Evolutionary conservation across 345 rosid genomes (phyloP).

Genomic region (Kernera saxatilis): DNA sequence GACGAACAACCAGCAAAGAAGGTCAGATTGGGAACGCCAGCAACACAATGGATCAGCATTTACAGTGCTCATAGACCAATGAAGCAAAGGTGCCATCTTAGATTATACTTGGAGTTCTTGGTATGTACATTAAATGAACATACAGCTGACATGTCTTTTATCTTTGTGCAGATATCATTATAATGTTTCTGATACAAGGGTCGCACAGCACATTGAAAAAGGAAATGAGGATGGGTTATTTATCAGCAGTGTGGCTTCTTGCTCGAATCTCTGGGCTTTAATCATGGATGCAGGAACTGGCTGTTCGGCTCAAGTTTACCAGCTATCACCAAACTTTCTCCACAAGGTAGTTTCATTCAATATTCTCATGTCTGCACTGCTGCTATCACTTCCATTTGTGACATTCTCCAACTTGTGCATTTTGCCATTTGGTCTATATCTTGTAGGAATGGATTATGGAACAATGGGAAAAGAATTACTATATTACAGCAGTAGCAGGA

Average conservation of each 20-base stretch:
- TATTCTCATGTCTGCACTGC: conserved; percentile 7
- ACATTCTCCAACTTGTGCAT: conserved; percentile 2
- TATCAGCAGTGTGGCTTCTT: conserved; percentile 90
- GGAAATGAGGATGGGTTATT: conserved; percentile 87
- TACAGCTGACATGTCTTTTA: conserved; percentile 10
- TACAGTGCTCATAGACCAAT: conserved; percentile 95
- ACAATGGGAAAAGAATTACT: conserved; percentile 94
- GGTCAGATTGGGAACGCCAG: conserved; percentile 97
- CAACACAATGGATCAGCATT: conserved; percentile 95
- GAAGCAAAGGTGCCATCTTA: conserved; percentile 69
- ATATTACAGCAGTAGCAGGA: conserved; percentile 95
- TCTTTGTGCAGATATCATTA: conserved; percentile 72
- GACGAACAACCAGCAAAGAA: conserved; percentile 94
- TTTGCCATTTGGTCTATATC: background rate
- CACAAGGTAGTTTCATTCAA: conserved; percentile 59
- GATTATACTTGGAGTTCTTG: conserved; percentile 2
- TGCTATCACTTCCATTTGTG: background rate
- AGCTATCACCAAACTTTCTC: conserved; percentile 73
- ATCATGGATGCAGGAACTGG: conserved; percentile 99
- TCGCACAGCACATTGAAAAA: conserved; percentile 74
- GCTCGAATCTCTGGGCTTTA: conserved; percentile 89
- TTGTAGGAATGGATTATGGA: conserved; percentile 95
- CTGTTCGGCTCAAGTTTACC: conserved; percentile 70
- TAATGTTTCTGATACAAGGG: conserved; percentile 77
- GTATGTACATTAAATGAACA: background rate